phyloP scores from a whole-genome alignment of 2,329 filamentous ascomycete species.

The Ceratocystis huliohia region DNA sequence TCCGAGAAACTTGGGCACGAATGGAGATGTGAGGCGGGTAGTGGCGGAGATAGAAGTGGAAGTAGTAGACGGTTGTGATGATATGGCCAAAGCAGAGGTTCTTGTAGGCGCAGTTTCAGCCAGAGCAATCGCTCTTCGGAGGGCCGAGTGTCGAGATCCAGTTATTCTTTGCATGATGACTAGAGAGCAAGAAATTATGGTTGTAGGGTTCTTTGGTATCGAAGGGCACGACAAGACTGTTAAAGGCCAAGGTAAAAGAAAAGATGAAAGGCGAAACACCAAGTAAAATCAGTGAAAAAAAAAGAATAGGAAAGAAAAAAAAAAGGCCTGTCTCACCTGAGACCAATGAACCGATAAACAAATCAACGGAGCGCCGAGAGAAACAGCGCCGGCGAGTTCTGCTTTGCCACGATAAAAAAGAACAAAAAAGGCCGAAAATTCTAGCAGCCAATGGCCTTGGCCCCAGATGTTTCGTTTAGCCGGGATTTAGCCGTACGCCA shows the following conservation, averaged over 20 bases:
- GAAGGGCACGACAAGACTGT: background rate
- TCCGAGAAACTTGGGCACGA: conserved; percentile 20
- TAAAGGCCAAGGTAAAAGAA: background rate
- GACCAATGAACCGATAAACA: background rate
- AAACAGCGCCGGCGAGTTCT: conserved; percentile 12
- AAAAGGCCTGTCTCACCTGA: background rate
- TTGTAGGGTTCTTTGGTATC: background rate
- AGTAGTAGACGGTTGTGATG: conserved; percentile 30
- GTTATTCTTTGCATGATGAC: conserved; percentile 19
- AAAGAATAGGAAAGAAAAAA: background rate
- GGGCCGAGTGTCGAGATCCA: conserved; percentile 1
- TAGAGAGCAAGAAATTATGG: background rate
- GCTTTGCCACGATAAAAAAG: conserved; percentile 12
- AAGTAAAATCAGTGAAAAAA: background rate
- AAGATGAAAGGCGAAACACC: background rate
- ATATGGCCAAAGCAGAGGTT: conserved; percentile 38
- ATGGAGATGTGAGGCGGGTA: conserved; percentile 32
- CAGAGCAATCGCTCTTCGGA: conserved; percentile 13
- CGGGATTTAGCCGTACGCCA: conserved; percentile 16
- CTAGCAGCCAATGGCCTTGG: conserved; percentile 9
- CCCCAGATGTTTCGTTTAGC: conserved; percentile 1
- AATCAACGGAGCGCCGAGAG: conserved; percentile 2
- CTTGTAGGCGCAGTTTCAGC: conserved; percentile 29
- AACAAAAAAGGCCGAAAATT: conserved; percentile 18
- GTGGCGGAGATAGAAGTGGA: conserved; percentile 28